A percentile compares a stretch with the other conserved stretches of the same genome.
These are phyloP conservation scores for Arctostaphylos glauca DNA, from an alignment of 148 eudicot genomes.

Conservation along the genomic window DNA sequence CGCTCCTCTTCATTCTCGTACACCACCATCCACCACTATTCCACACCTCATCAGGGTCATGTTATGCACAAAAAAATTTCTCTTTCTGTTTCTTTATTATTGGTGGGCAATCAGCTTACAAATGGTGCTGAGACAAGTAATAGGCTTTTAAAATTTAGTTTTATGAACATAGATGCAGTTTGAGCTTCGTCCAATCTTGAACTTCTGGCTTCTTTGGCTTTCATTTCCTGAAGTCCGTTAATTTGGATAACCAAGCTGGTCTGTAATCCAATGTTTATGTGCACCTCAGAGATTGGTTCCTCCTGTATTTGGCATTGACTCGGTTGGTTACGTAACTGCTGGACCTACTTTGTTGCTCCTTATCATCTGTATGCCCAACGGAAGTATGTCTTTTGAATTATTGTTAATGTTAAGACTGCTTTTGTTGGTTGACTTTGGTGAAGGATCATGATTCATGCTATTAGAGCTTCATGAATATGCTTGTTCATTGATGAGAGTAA, in stretches of 20 bases:
- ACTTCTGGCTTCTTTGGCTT: not conserved
- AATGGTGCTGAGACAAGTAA: not conserved
- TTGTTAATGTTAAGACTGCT: not conserved
- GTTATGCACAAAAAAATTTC: not conserved
- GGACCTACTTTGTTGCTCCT: not conserved
- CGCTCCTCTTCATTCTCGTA: too few relatives aligned
- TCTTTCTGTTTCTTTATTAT: not conserved
- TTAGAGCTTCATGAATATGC: not conserved
- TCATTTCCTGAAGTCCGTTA: not conserved
- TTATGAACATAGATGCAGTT: not conserved
- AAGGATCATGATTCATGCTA: not conserved
- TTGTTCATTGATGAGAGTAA: not conserved
- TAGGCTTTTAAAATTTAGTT: not conserved
- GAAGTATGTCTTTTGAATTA: not conserved
- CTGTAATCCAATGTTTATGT: not conserved
- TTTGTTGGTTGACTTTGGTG: not conserved
- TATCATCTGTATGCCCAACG: not conserved
- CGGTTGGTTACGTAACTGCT: not conserved
- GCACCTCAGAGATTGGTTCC: not conserved
- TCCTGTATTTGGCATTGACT: not conserved
- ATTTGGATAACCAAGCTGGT: conserved; percentile 1
- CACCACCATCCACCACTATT: not conserved
- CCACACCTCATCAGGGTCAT: not conserved
- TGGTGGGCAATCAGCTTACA: not conserved
- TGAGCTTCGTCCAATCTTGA: conserved; percentile 2